Percentiles rank a stretch among this genome's conserved stretches.
phyloP scores from a whole-genome alignment of 805 yeast genomes.

The Tetrapisispora pingtungensis region DNA sequence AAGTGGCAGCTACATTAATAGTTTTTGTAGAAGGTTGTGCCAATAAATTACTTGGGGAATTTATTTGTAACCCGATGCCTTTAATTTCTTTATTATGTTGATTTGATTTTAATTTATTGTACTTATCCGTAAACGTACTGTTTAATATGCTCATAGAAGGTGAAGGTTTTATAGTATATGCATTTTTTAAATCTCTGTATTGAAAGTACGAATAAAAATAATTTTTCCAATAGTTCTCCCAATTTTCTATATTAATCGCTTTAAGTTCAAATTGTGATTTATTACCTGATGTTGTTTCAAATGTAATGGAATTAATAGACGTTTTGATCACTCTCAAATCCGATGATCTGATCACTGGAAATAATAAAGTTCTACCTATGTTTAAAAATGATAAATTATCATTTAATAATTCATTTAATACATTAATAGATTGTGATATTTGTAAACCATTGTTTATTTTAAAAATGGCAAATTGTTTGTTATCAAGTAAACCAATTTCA shows the following conservation, averaged over 20 bases:
- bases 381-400: constrained; percentile 10
- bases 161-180: constrained; percentile 4
- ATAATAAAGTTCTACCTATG: constrained; percentile 21
- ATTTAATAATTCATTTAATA: constrained; percentile 8
- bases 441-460: constrained; percentile 16
- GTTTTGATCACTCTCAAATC: constrained; percentile 14
- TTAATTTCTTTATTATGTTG: constrained; percentile 4
- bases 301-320: constrained; percentile 7
- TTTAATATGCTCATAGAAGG: neutral
- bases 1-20: neutral
- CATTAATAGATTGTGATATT: constrained; percentile 4
- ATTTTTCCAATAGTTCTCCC: constrained; percentile 22
- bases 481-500: constrained; percentile 20
- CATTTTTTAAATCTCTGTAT: constrained; percentile 6
- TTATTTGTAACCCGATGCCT: constrained; percentile 14
- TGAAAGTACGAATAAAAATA: constrained; percentile 6
- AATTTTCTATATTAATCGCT: constrained; percentile 17
- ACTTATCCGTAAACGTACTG: neutral
- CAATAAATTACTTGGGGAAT: neutral
- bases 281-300: constrained; percentile 19
- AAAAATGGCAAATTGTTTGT: constrained; percentile 22
- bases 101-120: neutral
- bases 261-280: constrained; percentile 11
- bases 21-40: constrained; percentile 1
- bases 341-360: constrained; percentile 17